A percentile compares a stretch with the other conserved stretches of the same genome.
Evolutionary conservation across 441 rosid species (phyloP).

Genomic region (Pelargonium exstipulatum): DNA sequence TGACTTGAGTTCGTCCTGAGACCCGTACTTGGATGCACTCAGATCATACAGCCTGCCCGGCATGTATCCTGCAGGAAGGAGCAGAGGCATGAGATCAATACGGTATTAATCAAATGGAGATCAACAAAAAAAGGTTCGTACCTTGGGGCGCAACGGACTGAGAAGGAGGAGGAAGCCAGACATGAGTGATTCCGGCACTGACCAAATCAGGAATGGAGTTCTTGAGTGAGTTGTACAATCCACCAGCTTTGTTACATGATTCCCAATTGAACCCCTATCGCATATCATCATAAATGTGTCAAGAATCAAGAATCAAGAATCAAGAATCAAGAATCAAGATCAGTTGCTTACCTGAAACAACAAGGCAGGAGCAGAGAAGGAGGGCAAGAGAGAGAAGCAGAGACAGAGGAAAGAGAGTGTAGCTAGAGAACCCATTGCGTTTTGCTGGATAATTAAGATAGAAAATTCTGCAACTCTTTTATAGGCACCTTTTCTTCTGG

Average conservation of each 20-base stretch:
- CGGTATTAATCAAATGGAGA: too few relatives aligned
- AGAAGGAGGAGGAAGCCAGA: conserved; percentile 80
- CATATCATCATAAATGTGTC: not conserved
- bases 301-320: not conserved
- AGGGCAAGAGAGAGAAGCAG: conserved; percentile 31
- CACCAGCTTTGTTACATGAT: conserved; percentile 46
- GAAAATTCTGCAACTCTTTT: not conserved
- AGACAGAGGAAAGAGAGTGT: conserved; percentile 22
- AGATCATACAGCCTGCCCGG: conserved; percentile 85
- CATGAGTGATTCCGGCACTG: conserved; percentile 50
- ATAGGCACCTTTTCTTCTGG: not conserved
- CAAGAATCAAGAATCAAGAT: not conserved
- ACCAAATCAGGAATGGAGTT: conserved; percentile 44
- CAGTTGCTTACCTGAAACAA: conserved; percentile 40
- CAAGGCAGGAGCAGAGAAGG: conserved; percentile 35
- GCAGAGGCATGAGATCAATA: too few relatives aligned
- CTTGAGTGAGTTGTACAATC: conserved; percentile 58
- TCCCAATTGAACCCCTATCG: conserved; percentile 62
- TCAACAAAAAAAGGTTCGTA: conserved; percentile 2
- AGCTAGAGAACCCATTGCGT: conserved; percentile 16
- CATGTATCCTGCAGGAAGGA: conserved; percentile 50
- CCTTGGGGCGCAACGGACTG: conserved; percentile 51
- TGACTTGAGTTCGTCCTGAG: conserved; percentile 45
- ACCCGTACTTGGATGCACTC: conserved; percentile 61
- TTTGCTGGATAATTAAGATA: not conserved